Evolutionary conservation across 495 filamentous ascomycete genomes (phyloP).

Genomic region (Penicillium psychrofluorescens): DNA sequence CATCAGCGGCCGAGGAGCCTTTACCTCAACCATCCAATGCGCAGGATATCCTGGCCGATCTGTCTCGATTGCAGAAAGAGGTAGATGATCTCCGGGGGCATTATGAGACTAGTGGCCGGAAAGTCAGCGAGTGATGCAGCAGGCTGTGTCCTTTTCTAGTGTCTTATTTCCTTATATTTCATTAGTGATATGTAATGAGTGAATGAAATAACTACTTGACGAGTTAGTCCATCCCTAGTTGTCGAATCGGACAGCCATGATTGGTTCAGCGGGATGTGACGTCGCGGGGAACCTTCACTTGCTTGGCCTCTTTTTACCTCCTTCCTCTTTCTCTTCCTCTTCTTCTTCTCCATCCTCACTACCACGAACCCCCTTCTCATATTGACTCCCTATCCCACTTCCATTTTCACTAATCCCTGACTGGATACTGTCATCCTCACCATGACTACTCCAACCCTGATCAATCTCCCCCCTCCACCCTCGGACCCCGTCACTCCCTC

Average conservation of each 20-base stretch:
- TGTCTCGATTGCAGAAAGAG: constrained; percentile 61
- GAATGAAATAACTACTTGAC: constrained; percentile 12
- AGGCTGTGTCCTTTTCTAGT: constrained; percentile 5
- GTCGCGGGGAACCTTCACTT: constrained; percentile 11
- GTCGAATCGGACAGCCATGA: no score
- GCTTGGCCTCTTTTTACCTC: not conserved
- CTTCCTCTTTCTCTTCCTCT: constrained; percentile 19
- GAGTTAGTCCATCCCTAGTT: not conserved
- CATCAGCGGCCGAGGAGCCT: constrained; percentile 15
- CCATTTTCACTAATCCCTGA: not conserved
- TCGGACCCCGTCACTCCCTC: constrained; percentile 84
- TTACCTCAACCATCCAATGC: constrained; percentile 28
- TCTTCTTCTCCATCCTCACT: not conserved
- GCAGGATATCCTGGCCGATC: constrained; percentile 58
- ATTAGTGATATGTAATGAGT: constrained; percentile 13
- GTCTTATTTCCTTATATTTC: no score
- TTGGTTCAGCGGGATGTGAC: not conserved
- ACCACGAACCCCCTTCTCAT: constrained; percentile 3
- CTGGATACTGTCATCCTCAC: constrained; percentile 1
- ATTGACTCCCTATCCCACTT: constrained; percentile 2
- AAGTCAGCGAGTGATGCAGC: constrained; percentile 16
- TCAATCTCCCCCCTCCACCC: constrained; percentile 78
- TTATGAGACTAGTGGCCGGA: constrained; percentile 29
- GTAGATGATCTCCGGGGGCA: constrained; percentile 62
- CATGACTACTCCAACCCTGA: constrained; percentile 55